Conservation (phyloP, 1,139 yeast genomes). For the Yamadazyma atmosphaerica region DNA sequence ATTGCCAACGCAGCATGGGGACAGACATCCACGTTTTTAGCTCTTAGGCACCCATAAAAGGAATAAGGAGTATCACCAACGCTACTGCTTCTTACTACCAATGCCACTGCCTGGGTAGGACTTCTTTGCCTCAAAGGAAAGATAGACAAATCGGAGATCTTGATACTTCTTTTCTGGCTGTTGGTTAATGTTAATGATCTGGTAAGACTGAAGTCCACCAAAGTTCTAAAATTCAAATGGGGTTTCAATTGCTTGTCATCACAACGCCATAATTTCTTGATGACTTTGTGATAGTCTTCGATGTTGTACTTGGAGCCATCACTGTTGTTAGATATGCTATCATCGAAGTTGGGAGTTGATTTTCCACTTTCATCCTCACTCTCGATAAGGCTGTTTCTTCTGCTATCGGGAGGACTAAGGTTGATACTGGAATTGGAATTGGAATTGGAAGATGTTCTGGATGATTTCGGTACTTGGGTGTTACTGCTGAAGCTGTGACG, state of each 20-base stretch:
- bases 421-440: neutral
- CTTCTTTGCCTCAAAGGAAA: conserved; percentile 15
- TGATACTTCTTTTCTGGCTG: conserved; percentile 25
- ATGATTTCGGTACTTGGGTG: conserved; percentile 1
- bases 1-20: conserved; percentile 30
- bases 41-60: conserved; percentile 27
- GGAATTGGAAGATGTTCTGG: neutral
- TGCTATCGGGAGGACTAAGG: conserved; percentile 1
- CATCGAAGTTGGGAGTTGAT: neutral
- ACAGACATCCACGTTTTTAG: conserved; percentile 29
- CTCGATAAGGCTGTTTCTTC: neutral
- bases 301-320: conserved; percentile 15
- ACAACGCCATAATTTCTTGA: conserved; percentile 22
- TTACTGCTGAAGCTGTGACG: neutral
- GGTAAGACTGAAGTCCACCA: conserved; percentile 29
- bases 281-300: conserved; percentile 23
- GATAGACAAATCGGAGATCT: conserved; percentile 22
- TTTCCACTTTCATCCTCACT: neutral
- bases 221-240: conserved; percentile 26
- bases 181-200: conserved; percentile 23
- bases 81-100: conserved; percentile 10
- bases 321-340: neutral
- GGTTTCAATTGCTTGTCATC: conserved; percentile 18
- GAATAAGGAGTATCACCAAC: conserved; percentile 9
- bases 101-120: conserved; percentile 10